A percentile compares a stretch with the other conserved stretches of the same genome.
Conservation (phyloP, 179 eudicot genomes). For the Pouteria campechiana region DNA sequence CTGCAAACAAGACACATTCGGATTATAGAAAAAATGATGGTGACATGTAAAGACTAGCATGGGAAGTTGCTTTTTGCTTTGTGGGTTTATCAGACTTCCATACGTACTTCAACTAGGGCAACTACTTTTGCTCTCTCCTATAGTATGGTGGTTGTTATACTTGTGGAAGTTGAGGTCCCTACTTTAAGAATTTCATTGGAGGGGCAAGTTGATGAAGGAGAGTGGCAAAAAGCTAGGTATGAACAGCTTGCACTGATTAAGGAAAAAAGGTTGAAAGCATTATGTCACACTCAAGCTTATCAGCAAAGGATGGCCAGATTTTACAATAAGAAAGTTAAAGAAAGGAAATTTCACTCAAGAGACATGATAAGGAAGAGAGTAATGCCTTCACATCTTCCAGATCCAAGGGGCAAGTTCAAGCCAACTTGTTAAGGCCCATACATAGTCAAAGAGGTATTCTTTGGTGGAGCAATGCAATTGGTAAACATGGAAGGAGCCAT, state of each 20-base stretch:
- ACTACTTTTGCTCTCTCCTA: background rate
- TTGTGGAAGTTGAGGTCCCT: background rate
- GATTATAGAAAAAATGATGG: too few species aligned
- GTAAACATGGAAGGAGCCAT: too few species aligned
- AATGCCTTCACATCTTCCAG: background rate
- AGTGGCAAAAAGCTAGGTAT: background rate
- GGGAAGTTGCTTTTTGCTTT: too few species aligned
- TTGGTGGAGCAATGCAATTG: too few species aligned
- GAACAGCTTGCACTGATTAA: background rate
- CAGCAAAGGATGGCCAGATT: background rate
- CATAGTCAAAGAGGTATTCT: too few species aligned
- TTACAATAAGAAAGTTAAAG: background rate
- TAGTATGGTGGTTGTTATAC: background rate
- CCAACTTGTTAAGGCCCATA: too few species aligned
- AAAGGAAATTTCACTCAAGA: background rate
- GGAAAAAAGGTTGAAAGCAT: background rate
- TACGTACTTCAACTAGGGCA: background rate
- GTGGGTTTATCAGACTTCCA: too few species aligned
- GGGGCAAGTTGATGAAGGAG: background rate
- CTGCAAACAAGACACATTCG: too few species aligned
- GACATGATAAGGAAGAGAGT: background rate
- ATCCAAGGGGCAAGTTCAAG: background rate
- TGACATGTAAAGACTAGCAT: too few species aligned
- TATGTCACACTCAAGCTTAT: background rate
- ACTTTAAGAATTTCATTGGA: background rate